Percentiles rank a stretch among this genome's conserved stretches.
phyloP scores from a whole-genome alignment of 176 grass and related monocot genomes.

The Tillandsia leiboldiana region DNA sequence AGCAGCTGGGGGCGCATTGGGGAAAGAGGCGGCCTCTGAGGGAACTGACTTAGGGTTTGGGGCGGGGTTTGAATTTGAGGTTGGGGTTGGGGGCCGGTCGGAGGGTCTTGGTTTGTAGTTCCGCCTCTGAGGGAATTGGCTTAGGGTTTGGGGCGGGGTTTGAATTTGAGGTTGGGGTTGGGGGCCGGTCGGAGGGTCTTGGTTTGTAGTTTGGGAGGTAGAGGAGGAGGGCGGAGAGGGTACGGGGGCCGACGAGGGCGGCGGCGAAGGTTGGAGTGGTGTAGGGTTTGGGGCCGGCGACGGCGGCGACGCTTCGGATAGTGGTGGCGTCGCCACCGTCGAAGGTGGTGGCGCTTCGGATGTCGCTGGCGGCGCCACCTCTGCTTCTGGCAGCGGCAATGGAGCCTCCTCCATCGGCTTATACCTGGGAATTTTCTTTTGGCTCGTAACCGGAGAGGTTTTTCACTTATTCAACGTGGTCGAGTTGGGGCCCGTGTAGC shows the following conservation, averaged over 20 bases:
- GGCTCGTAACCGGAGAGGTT: too few species aligned
- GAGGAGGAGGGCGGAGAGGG: not conserved
- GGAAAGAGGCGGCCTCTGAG: conserved; percentile 2
- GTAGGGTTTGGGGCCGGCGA: not conserved
- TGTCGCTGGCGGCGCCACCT: not conserved
- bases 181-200: not conserved
- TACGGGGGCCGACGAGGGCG: not conserved
- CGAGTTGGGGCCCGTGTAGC: too few species aligned
- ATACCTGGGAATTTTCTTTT: not conserved
- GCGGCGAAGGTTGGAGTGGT: not conserved
- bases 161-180: not conserved
- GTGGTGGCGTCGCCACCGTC: not conserved
- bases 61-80: not conserved
- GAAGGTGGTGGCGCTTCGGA: not conserved
- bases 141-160: conserved; percentile 17
- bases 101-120: not conserved
- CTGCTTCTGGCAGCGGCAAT: not conserved
- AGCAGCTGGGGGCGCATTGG: conserved; percentile 16
- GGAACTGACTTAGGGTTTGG: conserved; percentile 25
- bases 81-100: not conserved
- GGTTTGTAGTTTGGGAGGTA: not conserved
- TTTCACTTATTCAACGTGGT: too few species aligned
- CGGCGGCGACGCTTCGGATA: not conserved
- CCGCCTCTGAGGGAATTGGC: conserved; percentile 18
- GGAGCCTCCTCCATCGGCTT: not conserved